Base-by-base conservation (phyloP, 768 basidiomycete species). In the Naganishia kalamii region DNA sequence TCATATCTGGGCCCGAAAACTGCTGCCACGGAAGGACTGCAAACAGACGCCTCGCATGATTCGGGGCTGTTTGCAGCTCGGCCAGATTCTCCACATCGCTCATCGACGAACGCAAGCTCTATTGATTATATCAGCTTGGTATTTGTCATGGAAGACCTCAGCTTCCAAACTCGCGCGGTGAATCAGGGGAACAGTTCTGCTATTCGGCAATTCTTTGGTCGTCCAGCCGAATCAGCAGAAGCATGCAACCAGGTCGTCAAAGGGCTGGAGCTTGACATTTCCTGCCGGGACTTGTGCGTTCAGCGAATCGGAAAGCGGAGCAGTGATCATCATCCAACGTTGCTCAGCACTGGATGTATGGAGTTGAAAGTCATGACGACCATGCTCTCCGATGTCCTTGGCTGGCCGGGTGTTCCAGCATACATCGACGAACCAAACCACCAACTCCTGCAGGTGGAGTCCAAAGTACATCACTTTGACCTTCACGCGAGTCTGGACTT, bases 341-440 rank as follows among this genome's bases (percentile, higher is more conserved):
- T 57, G 23, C 1, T 25, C 54, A 57, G 54, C 25, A 57, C 54
- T 37, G 54, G 54, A 6, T 4, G 21, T 2, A 41, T 40, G 54
- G 54, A 57, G 23, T 23, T 57, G 13, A 57, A 17, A 17, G 40
- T 21, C 32, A 11, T 47, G 30, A 63, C 35, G n/a, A 63, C 62
- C 19, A 50, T 48, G 1, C 50, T 63, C 27, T 51, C 50, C 17
- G 50, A 43, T 13, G 4, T 43, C 17, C 17, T 43, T 15, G 46
- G 62, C 32, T 48, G 48, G 62, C 30, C 33, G 37, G 54, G 32
- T 4, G 15, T 35, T 19, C 33, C 62, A 15, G 29, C 54, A 2
- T 57, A 57, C 13, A 21, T 57, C 37, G 62, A 63, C 29, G 46
- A 63, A 40, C 48, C 62, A 13, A 23, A 63, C 37, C 35, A 63